phyloP scores from a whole-genome alignment of 2,329 filamentous ascomycete genomes.

The Juglanconis sp. region DNA sequence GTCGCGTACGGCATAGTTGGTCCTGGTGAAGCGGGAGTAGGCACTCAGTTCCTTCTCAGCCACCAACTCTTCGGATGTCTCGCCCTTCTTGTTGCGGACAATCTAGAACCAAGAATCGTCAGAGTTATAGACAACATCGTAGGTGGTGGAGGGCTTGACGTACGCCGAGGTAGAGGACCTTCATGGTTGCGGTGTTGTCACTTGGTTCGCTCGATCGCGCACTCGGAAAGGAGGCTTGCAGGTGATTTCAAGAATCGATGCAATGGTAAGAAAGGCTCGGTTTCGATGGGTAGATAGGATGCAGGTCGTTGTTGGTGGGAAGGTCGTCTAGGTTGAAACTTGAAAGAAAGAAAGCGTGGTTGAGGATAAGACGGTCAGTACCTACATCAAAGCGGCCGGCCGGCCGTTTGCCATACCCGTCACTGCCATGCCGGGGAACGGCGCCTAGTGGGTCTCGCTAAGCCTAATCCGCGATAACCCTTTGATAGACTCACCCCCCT shows the following conservation, averaged over 20 bases:
- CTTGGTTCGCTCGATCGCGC: not conserved
- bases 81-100: slow-evolving; percentile 68
- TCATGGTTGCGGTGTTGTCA: slow-evolving; percentile 56
- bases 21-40: slow-evolving; percentile 77
- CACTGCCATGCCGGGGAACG: not conserved
- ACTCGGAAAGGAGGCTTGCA: not conserved
- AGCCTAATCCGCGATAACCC: not conserved
- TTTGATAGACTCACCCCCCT: not conserved
- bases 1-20: slow-evolving; percentile 47
- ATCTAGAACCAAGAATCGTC: slow-evolving; percentile 52
- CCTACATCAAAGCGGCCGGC: not conserved
- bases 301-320: not conserved
- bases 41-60: slow-evolving; percentile 73
- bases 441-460: not conserved
- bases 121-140: slow-evolving; percentile 9
- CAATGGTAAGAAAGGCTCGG: not conserved
- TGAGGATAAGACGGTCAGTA: not conserved
- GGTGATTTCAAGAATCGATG: not conserved
- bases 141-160: slow-evolving; percentile 30
- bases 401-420: not conserved
- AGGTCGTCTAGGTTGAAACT: slow-evolving; percentile 6
- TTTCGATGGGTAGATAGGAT: not conserved
- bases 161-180: slow-evolving; percentile 82
- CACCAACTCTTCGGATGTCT: slow-evolving; percentile 73
- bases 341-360: not conserved